Conservation (phyloP, 768 basidiomycete species). For the Russula lepida region DNA sequence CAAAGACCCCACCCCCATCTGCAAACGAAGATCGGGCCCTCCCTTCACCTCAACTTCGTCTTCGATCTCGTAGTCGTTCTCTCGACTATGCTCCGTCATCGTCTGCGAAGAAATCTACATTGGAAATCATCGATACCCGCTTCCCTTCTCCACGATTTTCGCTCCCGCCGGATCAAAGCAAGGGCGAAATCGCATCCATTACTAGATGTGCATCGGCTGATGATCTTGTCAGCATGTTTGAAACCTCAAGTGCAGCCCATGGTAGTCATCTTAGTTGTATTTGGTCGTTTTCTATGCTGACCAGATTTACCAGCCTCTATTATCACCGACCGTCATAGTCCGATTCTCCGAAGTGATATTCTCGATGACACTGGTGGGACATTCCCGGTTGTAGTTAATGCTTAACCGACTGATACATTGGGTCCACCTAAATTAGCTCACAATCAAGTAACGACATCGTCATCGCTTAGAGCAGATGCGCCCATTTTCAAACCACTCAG, state of each 20-base stretch:
- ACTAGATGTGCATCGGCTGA: neutral
- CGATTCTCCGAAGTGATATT: neutral
- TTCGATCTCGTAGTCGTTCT: neutral
- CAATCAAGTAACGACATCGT: neutral
- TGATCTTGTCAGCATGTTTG: neutral
- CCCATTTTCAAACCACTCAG: constrained; percentile 4
- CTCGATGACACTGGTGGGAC: neutral
- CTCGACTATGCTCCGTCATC: neutral
- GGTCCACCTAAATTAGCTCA: neutral
- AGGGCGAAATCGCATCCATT: neutral
- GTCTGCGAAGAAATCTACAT: neutral
- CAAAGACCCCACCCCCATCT: neutral
- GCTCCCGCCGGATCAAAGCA: neutral
- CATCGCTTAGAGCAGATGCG: neutral
- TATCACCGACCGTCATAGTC: neutral
- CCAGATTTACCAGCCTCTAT: neutral
- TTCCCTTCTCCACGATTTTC: neutral
- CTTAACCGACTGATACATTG: neutral
- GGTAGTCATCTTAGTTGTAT: neutral
- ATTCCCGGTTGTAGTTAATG: neutral
- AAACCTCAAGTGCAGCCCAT: neutral
- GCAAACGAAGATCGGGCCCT: neutral
- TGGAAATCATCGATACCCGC: neutral
- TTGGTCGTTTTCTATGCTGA: neutral
- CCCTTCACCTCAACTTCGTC: neutral